These are phyloP conservation scores for Tetrahymena borealis DNA, from an alignment of 73 alveolate species.

Conservation along the genomic window DNA sequence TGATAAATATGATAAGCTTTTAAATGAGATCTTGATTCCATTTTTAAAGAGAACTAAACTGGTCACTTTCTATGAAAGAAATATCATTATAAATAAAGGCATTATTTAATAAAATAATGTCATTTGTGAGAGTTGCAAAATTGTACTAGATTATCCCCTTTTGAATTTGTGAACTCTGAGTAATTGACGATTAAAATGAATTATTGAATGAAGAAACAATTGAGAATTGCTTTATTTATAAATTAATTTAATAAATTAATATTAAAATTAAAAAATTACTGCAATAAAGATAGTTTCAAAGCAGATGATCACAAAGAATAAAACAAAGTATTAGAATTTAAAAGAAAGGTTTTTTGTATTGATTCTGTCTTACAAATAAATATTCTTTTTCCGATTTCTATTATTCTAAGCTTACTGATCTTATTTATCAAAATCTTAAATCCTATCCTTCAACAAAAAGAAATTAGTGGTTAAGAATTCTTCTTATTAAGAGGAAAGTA, in stretches of 20 bases:
- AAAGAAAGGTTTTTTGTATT: background rate
- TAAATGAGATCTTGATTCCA: background rate
- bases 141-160: background rate
- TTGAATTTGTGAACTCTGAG: background rate
- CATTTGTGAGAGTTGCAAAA: background rate
- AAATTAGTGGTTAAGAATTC: background rate
- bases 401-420: background rate
- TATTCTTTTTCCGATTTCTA: background rate
- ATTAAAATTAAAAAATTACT: background rate
- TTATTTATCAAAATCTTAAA: background rate
- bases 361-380: background rate
- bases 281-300: background rate
- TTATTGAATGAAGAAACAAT: background rate
- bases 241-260: background rate
- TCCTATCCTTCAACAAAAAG: background rate
- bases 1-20: background rate
- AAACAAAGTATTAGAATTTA: background rate
- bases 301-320: background rate
- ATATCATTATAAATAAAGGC: background rate
- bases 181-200: background rate
- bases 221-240: background rate
- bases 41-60: background rate
- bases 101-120: background rate
- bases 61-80: background rate
- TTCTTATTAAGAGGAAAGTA: background rate